phyloP scores from a whole-genome alignment of 2,329 filamentous ascomycete species.

The Tolypocladium pustulatum region DNA sequence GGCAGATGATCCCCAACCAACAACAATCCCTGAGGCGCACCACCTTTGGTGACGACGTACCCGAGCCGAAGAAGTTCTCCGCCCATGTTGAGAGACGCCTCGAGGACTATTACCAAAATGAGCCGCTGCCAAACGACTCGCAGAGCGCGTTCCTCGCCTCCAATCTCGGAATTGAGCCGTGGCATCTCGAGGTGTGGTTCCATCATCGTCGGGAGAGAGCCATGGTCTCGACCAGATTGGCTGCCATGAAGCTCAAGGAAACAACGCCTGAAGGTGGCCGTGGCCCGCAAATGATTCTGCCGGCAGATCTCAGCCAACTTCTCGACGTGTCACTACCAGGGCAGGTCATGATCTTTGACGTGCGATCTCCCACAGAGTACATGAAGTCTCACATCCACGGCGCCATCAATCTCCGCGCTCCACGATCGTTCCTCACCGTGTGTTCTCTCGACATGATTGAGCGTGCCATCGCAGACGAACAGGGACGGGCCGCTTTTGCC shows the following conservation, averaged over 20 bases:
- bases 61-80: conserved; percentile 34
- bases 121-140: conserved; percentile 36
- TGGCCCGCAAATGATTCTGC: conserved; percentile 36
- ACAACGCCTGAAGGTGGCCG: conserved; percentile 17
- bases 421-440: conserved; percentile 34
- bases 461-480: conserved; percentile 36
- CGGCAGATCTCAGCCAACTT: conserved; percentile 37
- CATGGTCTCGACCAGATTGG: conserved; percentile 31
- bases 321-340: conserved; percentile 38
- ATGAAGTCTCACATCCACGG: conserved; percentile 40
- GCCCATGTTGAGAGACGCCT: conserved; percentile 38
- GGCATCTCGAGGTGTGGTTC: conserved; percentile 45
- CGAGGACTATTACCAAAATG: conserved; percentile 40
- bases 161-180: conserved; percentile 39
- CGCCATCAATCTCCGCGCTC: conserved; percentile 41
- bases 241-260: conserved; percentile 30
- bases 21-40: conserved; percentile 29
- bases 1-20: conserved; percentile 34
- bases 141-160: conserved; percentile 44
- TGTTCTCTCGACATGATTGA: conserved; percentile 41
- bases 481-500: conserved; percentile 34
- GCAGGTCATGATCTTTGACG: conserved; percentile 37
- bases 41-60: conserved; percentile 25
- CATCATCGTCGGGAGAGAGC: conserved; percentile 41
- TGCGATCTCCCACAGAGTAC: conserved; percentile 35